Evolutionary conservation across 2,329 filamentous ascomycete species (phyloP).

Genomic region (Didymella pomorum): DNA sequence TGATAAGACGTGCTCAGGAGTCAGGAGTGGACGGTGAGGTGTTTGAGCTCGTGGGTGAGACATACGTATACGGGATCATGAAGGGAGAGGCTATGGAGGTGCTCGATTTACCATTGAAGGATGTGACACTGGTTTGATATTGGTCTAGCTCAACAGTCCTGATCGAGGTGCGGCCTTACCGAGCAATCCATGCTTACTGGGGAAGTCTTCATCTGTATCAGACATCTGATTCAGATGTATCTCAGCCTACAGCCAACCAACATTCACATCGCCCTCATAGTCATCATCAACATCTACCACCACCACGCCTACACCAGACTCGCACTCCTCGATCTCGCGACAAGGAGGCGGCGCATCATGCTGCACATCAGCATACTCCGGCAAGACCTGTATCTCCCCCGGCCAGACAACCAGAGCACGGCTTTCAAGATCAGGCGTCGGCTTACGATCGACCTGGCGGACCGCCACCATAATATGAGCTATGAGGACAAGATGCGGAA

Average conservation of each 20-base stretch:
- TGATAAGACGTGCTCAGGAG: not conserved
- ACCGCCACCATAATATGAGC: not conserved
- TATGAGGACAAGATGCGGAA: not conserved
- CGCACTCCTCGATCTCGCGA: not conserved
- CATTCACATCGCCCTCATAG: not conserved
- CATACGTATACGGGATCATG: constrained; percentile 38
- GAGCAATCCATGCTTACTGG: too few species aligned
- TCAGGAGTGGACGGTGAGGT: not conserved
- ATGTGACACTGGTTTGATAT: constrained; percentile 2
- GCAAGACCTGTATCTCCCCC: too few species aligned
- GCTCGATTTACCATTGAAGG: constrained; percentile 14
- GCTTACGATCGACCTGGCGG: not conserved
- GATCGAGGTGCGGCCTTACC: too few species aligned
- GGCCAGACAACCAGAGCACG: too few species aligned
- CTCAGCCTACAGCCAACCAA: not conserved
- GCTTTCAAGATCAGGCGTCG: not conserved
- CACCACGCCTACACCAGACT: not conserved
- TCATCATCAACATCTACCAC: not conserved
- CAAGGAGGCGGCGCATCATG: not conserved
- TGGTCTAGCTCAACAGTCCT: too few species aligned
- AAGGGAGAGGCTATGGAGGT: constrained; percentile 27
- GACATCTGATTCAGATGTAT: not conserved
- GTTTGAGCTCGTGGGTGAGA: constrained; percentile 33
- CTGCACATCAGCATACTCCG: not conserved
- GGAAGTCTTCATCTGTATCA: not conserved